Base-by-base conservation (phyloP, 176 grass and related monocot genomes). In the Melocanna baccifera region DNA sequence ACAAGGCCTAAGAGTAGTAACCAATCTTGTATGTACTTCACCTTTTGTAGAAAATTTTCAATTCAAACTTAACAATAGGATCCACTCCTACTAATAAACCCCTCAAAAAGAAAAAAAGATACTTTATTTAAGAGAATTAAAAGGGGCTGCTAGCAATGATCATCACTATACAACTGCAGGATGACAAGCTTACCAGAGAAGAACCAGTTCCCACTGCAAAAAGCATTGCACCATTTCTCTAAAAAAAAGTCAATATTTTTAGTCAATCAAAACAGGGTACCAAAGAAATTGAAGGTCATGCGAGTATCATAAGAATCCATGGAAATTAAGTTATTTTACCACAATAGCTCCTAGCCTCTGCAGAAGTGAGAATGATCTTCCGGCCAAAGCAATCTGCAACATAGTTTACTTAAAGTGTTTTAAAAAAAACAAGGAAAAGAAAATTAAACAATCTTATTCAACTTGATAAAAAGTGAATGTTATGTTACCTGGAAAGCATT, bases 321-420 rank as follows among this genome's bases (percentile, higher is more conserved):
- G 46, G 28, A 57, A 76, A 42, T 9, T 0, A 56, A 78, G 65
- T 9, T 87, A 88, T 16, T 83, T 55, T 89, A 95, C 96, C 93
- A 98, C 2, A 84, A 98, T 94, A 86, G 96, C 93, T 81, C 93
- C 96, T 73, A 95, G 73, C 80, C 96, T 92, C 81, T 98, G 91
- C 78, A 98, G 75, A 87, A 95, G 45, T 63, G 96, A 84, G 88
- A 82, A 95, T 29, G 93, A 91, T 61, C 83, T 93, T 89, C 96
- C 96, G 90, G 83, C 80, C 74, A 98, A 69, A 77, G 91, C 89
- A 87, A 98, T 80, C 96, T 98, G 80, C 29, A 76, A 76, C 29
- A 67, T 43, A 73, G 68, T 72, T 51, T 7, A 18, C 61, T 72
- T 78, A 0, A 69, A 23, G 52, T 66, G 25, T 69, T 71, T 71